phyloP scores from a whole-genome alignment of 805 yeast species.

The Kodamaea kaohsiungensis region DNA sequence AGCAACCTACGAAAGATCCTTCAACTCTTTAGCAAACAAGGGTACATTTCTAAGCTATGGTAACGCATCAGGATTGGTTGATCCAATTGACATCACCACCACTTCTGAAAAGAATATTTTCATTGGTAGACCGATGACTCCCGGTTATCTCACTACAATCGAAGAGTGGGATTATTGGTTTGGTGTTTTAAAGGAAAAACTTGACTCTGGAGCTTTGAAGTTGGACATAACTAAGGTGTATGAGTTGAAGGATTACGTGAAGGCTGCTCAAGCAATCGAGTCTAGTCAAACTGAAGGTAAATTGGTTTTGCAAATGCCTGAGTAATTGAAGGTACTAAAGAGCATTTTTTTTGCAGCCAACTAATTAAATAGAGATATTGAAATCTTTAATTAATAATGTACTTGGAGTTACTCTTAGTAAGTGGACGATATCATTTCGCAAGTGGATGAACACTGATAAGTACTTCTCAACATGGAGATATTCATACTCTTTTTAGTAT shows the following conservation, averaged over 20 bases:
- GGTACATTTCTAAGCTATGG: conserved; percentile 82
- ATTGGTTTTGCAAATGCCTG: conserved; percentile 59
- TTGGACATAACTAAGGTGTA: conserved; percentile 54
- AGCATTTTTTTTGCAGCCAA: no score
- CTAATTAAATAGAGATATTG: no score
- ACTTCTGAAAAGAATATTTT: conserved; percentile 65
- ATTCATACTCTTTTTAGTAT: no score
- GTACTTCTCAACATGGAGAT: no score
- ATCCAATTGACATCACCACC: conserved; percentile 54
- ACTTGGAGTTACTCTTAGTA: no score
- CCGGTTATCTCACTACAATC: conserved; percentile 47
- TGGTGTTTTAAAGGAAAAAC: conserved; percentile 20
- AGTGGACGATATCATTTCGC: no score
- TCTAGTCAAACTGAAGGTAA: conserved; percentile 76
- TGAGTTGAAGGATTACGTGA: conserved; percentile 59
- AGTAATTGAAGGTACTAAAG: no score
- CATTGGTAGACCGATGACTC: conserved; percentile 61
- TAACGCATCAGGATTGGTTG: conserved; percentile 84
- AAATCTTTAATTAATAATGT: no score
- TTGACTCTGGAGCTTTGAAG: conserved; percentile 51
- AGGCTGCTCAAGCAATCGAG: conserved; percentile 64
- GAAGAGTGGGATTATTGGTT: conserved; percentile 57
- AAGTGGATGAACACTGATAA: no score
- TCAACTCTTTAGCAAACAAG: conserved; percentile 60
- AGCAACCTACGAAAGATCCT: conserved; percentile 66